Percentiles rank a stretch among this genome's conserved stretches.
Evolutionary conservation across 768 basidiomycete genomes (phyloP).

Genomic region (Rhizopogon sp.): DNA sequence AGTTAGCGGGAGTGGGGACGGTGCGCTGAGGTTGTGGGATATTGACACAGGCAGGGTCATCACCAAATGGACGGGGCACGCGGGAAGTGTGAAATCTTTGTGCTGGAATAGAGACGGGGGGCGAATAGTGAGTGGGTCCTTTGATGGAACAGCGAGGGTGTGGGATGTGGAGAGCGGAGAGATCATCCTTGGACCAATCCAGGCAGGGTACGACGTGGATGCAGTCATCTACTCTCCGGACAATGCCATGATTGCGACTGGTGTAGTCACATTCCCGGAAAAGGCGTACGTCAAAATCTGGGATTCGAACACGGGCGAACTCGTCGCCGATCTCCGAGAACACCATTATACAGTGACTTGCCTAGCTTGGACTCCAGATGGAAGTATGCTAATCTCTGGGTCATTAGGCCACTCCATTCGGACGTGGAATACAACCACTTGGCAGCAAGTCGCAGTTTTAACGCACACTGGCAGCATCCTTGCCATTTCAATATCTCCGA

Average conservation of each 20-base stretch:
- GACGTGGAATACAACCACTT: no score
- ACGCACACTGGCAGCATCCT: constrained; percentile 5
- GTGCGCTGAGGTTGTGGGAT: no score
- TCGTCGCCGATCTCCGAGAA: neutral
- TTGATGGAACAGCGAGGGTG: no score
- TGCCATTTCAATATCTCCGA: constrained; percentile 15
- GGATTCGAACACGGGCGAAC: neutral
- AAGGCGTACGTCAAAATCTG: neutral
- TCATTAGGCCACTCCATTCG: neutral
- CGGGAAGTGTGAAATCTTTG: no score
- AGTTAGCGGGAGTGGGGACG: no score
- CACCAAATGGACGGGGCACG: no score
- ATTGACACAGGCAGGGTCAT: no score
- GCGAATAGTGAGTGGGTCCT: no score
- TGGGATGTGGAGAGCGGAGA: no score
- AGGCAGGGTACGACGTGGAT: no score
- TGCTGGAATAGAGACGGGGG: no score
- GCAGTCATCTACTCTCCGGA: neutral
- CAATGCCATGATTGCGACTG: neutral
- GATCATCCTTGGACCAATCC: no score
- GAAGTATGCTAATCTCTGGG: neutral
- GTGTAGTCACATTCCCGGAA: neutral
- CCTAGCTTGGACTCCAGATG: neutral
- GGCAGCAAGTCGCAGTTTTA: neutral
- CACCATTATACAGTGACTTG: neutral